Base-by-base conservation (phyloP, 305 asterid genomes). In the Fraxinus floribunda region DNA sequence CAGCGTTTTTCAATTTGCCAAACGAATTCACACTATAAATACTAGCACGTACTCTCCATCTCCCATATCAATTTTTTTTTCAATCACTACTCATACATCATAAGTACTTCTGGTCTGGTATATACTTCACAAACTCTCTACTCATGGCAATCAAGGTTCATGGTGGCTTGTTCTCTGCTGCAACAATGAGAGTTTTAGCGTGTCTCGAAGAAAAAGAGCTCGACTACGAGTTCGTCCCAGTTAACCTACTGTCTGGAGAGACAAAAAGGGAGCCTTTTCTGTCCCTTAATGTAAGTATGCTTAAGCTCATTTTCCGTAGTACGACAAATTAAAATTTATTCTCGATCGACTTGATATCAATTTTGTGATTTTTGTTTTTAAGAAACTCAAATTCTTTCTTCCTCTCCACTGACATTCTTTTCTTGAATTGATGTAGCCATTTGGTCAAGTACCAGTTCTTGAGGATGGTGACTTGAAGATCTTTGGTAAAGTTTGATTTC, bases 381-480 rank as follows among this genome's bases (percentile, higher is more conserved):
- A 44, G 55, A 57, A 57, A 57, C 26, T 57, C 32, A 22, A 22
- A 0, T 22, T 62, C 44, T 36, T 64, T 10, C 75, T 30, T 18
- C 18, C 8, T 29, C 13, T 36, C 30, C 5, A 24, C 3, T 11
- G 18, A 2, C 44, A 26, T 26, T 4, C 22, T 7, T 22, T 36
- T 34, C 7, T 75, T 75, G 66, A 79, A 70, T 26, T 82, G 2
- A 36, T 82, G 81, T 76, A 86, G 91, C 91, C 89, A 11, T 88
- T 88, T 79, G 91, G 89, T 64, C 83, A 82, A 84, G 87, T 88
- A 18, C 91, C 91, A 35, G 91, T 66, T 46, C 68, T 88, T 77
- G 87, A 86, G 81, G 91, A 88, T 73, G 88, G 87, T 76, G 89
- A 86, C 75, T 39, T 88, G 75, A 86, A 71, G 81, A 87, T 88